These are phyloP conservation scores for Dendrobium chrysotoxum DNA, from an alignment of 106 monocot species.

Conservation along the genomic window DNA sequence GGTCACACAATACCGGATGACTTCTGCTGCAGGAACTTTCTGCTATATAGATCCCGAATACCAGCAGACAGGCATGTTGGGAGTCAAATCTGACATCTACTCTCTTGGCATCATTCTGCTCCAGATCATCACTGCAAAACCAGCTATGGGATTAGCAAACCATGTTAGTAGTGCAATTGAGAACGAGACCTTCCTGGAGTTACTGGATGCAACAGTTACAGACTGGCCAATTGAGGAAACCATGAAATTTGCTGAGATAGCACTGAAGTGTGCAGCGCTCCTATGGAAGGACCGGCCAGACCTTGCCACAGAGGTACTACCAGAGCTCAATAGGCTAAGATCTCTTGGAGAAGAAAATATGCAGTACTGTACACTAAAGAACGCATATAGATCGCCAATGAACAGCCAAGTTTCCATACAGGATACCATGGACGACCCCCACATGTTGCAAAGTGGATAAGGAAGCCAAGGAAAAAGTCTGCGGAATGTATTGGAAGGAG, in stretches of 20 bases:
- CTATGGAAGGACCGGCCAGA: constrained; percentile 61
- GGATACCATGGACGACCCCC: background rate
- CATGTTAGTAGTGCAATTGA: constrained; percentile 41
- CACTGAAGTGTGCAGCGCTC: constrained; percentile 53
- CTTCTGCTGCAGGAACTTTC: constrained; percentile 67
- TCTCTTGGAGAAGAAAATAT: constrained; percentile 30
- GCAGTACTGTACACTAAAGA: background rate
- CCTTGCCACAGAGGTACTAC: constrained; percentile 29
- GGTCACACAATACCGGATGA: constrained; percentile 58
- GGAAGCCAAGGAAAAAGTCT: background rate
- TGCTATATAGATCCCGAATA: constrained; percentile 80
- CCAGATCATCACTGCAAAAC: constrained; percentile 49
- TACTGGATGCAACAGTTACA: constrained; percentile 40
- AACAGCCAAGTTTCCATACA: constrained; percentile 19
- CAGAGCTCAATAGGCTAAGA: constrained; percentile 48
- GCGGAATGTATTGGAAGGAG: background rate
- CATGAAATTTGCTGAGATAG: constrained; percentile 25
- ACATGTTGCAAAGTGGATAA: no score
- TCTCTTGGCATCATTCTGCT: constrained; percentile 59
- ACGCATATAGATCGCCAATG: constrained; percentile 12
- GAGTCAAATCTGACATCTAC: constrained; percentile 64
- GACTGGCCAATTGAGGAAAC: constrained; percentile 63
- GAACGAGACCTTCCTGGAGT: constrained; percentile 29
- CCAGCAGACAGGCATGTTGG: constrained; percentile 64
- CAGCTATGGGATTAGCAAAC: constrained; percentile 55